These are phyloP conservation scores for Henckelia pumila DNA, from an alignment of 257 asterid genomes.

Conservation along the genomic window DNA sequence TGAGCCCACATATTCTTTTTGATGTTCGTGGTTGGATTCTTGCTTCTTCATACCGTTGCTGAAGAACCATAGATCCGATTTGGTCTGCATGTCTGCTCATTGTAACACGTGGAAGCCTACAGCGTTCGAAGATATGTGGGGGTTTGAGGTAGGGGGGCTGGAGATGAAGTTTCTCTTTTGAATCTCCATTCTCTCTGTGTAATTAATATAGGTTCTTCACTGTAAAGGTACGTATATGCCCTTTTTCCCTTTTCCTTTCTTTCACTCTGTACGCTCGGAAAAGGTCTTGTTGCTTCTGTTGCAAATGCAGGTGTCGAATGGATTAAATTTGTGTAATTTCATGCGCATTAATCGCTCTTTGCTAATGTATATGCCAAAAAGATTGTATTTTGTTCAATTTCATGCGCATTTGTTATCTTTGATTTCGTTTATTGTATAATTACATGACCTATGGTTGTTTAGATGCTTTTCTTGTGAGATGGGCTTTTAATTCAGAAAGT, in stretches of 20 bases:
- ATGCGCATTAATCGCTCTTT: background rate
- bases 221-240: background rate
- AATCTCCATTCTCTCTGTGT: constrained; percentile 31
- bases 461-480: background rate
- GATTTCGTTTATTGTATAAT: background rate
- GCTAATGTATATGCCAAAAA: too few relatives aligned
- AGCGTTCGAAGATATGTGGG: constrained; percentile 28
- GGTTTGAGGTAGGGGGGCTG: constrained; percentile 25
- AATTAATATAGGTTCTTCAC: constrained; percentile 12
- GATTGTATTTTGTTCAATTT: background rate
- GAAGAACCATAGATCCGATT: background rate
- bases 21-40: background rate
- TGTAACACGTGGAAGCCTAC: background rate
- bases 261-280: background rate
- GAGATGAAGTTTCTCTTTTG: constrained; percentile 34
- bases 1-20: background rate
- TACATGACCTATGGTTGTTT: background rate
- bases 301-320: background rate
- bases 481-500: constrained; percentile 3
- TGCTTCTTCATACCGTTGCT: background rate
- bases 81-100: constrained; percentile 38
- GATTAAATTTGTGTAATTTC: background rate
- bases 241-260: too few relatives aligned
- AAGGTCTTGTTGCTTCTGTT: background rate
- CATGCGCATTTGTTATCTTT: background rate